These are phyloP conservation scores for Magnolia changhungtana DNA, from an alignment of 164 flowering plant species.

Conservation along the genomic window DNA sequence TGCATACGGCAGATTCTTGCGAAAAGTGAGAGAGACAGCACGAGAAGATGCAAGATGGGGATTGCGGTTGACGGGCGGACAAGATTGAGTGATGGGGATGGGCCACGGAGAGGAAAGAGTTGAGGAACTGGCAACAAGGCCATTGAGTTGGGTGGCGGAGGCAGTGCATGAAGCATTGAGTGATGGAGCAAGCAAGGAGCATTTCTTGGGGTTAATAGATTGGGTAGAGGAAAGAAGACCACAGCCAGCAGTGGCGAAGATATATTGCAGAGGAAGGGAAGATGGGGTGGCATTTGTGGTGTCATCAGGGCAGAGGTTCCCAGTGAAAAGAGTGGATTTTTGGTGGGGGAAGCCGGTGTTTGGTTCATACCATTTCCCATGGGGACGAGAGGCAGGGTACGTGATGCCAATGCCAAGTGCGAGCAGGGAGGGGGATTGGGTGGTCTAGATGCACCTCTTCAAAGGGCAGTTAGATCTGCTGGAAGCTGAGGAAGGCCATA, in stretches of 20 bases:
- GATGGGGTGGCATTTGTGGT: constrained; percentile 34
- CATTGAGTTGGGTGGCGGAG: constrained; percentile 29
- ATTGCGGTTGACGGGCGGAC: constrained; percentile 20
- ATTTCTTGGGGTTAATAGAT: constrained; percentile 31
- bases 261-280: constrained; percentile 21
- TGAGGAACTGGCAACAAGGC: constrained; percentile 14
- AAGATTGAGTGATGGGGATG: constrained; percentile 8
- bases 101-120: constrained; percentile 9
- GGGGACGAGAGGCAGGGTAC: constrained; percentile 31
- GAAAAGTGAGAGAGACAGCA: neutral
- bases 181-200: constrained; percentile 23
- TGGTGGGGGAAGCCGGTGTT: constrained; percentile 38
- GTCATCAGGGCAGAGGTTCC: constrained; percentile 34
- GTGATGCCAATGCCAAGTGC: constrained; percentile 46
- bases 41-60: constrained; percentile 14
- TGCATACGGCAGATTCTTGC: constrained; percentile 15
- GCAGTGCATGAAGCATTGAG: constrained; percentile 18
- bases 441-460: constrained; percentile 39
- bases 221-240: constrained; percentile 37
- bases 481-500: constrained; percentile 10
- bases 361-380: constrained; percentile 36
- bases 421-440: constrained; percentile 33
- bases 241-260: constrained; percentile 23
- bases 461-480: constrained; percentile 10
- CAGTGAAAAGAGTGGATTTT: constrained; percentile 27